Conservation (phyloP, 257 asterid species). For the Forsythia suspensa region DNA sequence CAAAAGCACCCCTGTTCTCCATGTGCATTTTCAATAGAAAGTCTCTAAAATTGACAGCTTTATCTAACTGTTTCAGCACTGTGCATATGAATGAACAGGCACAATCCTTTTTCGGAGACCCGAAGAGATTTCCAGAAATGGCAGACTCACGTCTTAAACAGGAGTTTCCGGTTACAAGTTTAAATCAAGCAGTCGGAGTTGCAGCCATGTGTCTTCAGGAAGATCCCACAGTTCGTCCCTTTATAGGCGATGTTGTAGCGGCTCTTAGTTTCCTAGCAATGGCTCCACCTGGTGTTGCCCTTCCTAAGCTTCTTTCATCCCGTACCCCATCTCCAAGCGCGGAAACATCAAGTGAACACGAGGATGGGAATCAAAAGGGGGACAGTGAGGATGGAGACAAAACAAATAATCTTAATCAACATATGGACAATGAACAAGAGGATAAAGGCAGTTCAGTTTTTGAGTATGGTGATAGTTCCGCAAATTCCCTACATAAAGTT, state of each 20-base stretch:
- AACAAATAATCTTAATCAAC: not conserved
- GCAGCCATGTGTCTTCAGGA: conserved; percentile 89
- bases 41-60: too few species aligned
- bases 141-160: conserved; percentile 63
- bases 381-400: too few species aligned
- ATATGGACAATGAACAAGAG: not conserved
- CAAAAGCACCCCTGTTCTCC: too few species aligned
- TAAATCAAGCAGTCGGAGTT: conserved; percentile 76
- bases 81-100: conserved; percentile 40
- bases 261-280: conserved; percentile 61
- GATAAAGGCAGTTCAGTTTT: conserved; percentile 29
- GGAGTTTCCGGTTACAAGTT: conserved; percentile 44
- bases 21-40: too few species aligned
- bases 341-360: too few species aligned
- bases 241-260: conserved; percentile 66
- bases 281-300: conserved; percentile 53
- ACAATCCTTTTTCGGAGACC: conserved; percentile 62
- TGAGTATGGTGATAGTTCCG: not conserved
- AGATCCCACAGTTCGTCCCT: conserved; percentile 70
- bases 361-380: too few species aligned
- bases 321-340: conserved; percentile 28
- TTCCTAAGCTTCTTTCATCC: conserved; percentile 40
- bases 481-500: not conserved
- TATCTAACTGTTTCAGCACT: conserved; percentile 5
- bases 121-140: conserved; percentile 56